Conservation (phyloP, 106 monocot genomes). For the Gastrodia elata region DNA sequence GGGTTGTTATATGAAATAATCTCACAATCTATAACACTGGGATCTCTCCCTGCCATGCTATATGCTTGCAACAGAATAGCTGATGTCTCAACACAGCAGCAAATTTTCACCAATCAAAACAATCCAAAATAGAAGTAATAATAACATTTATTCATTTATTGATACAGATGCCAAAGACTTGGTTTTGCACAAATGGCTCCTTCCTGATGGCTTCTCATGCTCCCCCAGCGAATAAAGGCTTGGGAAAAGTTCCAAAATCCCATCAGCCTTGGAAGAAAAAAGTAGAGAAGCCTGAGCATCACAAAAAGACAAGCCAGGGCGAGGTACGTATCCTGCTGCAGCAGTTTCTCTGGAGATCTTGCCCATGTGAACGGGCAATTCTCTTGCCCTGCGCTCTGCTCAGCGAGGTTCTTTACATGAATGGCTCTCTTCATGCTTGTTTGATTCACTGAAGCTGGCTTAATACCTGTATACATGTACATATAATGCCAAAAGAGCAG, state of each 20-base stretch:
- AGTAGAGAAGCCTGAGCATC: constrained; percentile 32
- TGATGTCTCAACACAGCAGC: no score
- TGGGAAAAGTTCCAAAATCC: constrained; percentile 31
- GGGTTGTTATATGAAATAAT: no score
- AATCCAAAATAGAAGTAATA: no score
- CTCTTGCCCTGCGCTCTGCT: constrained; percentile 25
- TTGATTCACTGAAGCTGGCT: constrained; percentile 22
- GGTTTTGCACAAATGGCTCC: constrained; percentile 57
- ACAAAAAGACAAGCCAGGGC: constrained; percentile 43
- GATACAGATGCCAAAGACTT: constrained; percentile 68
- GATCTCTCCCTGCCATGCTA: no score
- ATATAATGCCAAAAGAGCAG: neutral
- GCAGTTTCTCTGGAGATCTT: constrained; percentile 69
- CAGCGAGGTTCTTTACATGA: constrained; percentile 5
- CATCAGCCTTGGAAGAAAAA: constrained; percentile 38
- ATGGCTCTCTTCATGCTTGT: constrained; percentile 10
- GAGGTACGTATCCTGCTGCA: constrained; percentile 39
- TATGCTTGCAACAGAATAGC: no score
- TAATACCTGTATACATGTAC: constrained; percentile 31
- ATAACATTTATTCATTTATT: no score
- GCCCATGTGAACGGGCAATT: constrained; percentile 83
- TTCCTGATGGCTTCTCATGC: constrained; percentile 48
- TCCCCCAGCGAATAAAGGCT: constrained; percentile 36
- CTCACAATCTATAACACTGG: no score
- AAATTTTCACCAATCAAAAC: no score